A percentile compares a stretch with the other conserved stretches of the same genome.
Conservation (phyloP, 1,284 basidiomycete species). For the Lentinula novae-zelandiae region DNA sequence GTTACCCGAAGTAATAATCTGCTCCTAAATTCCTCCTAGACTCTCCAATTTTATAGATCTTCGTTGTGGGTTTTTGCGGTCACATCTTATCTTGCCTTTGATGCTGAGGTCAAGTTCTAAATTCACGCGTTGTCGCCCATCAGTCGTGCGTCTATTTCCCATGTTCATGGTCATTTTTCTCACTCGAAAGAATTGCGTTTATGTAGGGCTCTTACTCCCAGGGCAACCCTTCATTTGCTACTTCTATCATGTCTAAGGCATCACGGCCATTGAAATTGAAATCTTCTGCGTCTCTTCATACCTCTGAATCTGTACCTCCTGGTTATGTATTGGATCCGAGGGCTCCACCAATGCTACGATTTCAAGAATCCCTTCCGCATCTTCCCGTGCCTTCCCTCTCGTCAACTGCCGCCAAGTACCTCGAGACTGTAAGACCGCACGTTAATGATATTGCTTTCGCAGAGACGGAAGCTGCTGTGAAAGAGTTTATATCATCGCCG, state of each 20-base stretch:
- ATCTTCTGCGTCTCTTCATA: slow-evolving; percentile 10
- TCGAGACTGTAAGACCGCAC: slow-evolving; percentile 78
- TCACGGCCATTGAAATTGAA: slow-evolving; percentile 17
- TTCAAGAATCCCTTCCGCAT: slow-evolving; percentile 74
- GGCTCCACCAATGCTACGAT: slow-evolving; percentile 74
- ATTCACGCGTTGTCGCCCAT: slow-evolving; percentile 3
- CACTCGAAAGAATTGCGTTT: background rate
- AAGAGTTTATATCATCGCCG: slow-evolving; percentile 69
- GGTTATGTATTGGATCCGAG: slow-evolving; percentile 32
- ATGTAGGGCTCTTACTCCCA: background rate
- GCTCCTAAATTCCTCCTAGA: background rate
- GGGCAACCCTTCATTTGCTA: background rate
- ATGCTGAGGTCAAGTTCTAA: slow-evolving; percentile 8
- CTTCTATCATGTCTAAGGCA: slow-evolving; percentile 14
- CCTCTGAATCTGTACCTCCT: slow-evolving; percentile 17
- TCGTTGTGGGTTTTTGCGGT: background rate
- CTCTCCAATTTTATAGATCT: background rate
- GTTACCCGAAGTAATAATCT: background rate
- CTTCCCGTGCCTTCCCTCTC: slow-evolving; percentile 83
- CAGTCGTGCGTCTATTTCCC: slow-evolving; percentile 7
- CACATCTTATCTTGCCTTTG: background rate
- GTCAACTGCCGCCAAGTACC: slow-evolving; percentile 83
- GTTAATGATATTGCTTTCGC: slow-evolving; percentile 62
- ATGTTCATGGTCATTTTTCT: background rate
- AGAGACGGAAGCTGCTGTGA: slow-evolving; percentile 57